Evolutionary conservation across 1,284 basidiomycete genomes (phyloP), one percentile per base, ranked within the genome.

Genomic region (Ganoderma sp.): DNA sequence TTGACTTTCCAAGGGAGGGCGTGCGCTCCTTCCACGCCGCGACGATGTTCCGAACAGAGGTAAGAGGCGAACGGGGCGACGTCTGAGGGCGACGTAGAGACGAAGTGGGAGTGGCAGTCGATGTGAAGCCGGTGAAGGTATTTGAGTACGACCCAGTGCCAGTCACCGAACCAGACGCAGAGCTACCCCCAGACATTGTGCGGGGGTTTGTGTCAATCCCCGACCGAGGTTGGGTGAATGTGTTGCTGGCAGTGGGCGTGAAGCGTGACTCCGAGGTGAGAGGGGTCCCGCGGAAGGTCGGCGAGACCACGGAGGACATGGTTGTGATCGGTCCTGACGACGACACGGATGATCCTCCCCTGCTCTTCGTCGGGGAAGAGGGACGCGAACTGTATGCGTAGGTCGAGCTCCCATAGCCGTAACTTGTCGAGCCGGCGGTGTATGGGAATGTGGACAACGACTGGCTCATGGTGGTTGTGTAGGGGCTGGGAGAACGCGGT

Each of bases 21-120:
- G 86, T 88, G 41, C 86, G 85, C 71, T 89, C 89, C 77, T 90
- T 93, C 93, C 93, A 95, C 3, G 90, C 84, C 0, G 89, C 87
- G 14, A 96, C 90, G 68, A 95, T 90, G 71, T 92, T 94, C 34
- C 90, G 85, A 42, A 95, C 91, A 14, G 89, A 89, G 0, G 87
- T 83, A 17, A 92, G 81, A 2, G 91, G 90, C 5, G 89, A 91
- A 7, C 88, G 85, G 6, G 90, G 88, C 2, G 88, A 87, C 0
- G 82, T 80, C 70, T 86, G 85, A 3, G 88, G 87, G 57, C 87
- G 83, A 42, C 88, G 85, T 17, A 89, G 79, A 17, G 78, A 73
- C 7, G 76, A 73, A 2, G 74, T 69, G 19, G 75, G 75, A 3
- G 78, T 75, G 2, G 79, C 77, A 0, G 80, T 81, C 45, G 73